phyloP scores from a whole-genome alignment of 2,329 filamentous ascomycete genomes.

The Fonsecaea nubica region DNA sequence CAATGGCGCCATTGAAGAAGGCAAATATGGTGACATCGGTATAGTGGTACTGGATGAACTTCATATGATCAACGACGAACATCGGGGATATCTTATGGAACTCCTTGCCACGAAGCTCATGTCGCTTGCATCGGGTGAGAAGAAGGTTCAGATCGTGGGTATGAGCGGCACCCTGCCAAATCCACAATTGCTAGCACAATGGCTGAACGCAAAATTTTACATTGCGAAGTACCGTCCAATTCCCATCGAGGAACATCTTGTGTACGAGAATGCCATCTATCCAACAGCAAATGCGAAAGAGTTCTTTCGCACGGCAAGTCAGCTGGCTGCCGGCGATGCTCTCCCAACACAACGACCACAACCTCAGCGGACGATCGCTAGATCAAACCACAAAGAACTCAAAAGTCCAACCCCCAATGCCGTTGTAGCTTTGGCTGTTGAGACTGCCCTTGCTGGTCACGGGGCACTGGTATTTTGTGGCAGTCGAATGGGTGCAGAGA shows the following conservation, averaged over 20 bases:
- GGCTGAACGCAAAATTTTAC: conserved; percentile 75
- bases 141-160: conserved; percentile 70
- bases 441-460: conserved; percentile 71
- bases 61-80: conserved; percentile 81
- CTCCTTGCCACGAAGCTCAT: conserved; percentile 75
- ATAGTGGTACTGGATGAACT: conserved; percentile 77
- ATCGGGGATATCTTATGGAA: conserved; percentile 76
- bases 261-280: conserved; percentile 73
- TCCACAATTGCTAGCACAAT: conserved; percentile 70
- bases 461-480: conserved; percentile 77
- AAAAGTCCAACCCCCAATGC: conserved; percentile 71
- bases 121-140: conserved; percentile 58
- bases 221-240: conserved; percentile 75
- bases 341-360: conserved; percentile 42
- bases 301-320: conserved; percentile 64
- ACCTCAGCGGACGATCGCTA: conserved; percentile 55
- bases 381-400: conserved; percentile 67
- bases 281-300: conserved; percentile 64
- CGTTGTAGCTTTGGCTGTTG: conserved; percentile 71
- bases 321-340: conserved; percentile 52
- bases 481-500: conserved; percentile 71
- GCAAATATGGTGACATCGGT: conserved; percentile 67
- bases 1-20: conserved; percentile 75
- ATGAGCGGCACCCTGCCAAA: conserved; percentile 84
- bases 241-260: conserved; percentile 76